Base-by-base conservation (phyloP, 176 grass and related monocot genomes). In the Hordeum marinum region DNA sequence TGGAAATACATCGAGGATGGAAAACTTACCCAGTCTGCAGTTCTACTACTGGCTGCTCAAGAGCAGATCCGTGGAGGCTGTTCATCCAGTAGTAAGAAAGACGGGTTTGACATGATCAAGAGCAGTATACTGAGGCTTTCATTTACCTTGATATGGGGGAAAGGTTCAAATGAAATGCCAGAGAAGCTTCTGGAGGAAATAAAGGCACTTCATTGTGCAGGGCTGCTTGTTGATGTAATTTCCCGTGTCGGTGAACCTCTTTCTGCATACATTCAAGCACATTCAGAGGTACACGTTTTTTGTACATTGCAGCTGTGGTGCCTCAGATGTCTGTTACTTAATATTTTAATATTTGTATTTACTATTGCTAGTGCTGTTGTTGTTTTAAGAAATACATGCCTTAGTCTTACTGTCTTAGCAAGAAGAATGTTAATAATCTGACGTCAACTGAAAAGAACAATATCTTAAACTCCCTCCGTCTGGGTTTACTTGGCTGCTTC, bases 181-280 rank as follows among this genome's bases (percentile, higher is more conserved):
- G 11, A 17, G n/a, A 42, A 72, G 12, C 40, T 8, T 45, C 11
- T 27, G 23, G 23, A 72, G 23, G 40, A 73, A 73, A 73, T 13
- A 23, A 73, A 45, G 70, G 8, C 12, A 73, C 40, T 46, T 46
- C 3, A 73, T 73, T 73, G 40, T 1, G 41, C 40, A 73, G 42
- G 70, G 23, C 70, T 73, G 23, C 70, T 73, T 73, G 70, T 73
- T 46, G 70, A 76, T 63, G 55, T 17, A 80, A 23, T 86, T 79
- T 48, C 66, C 25, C 5, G 71, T 26, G 76, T 39, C 18, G 76
- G 84, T 48, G 84, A 72, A 72, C 25, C 29, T 72, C 84, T 80
- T 72, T 68, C 70, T 37, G 58, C 39, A 80, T 80, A 72, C 58
- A 72, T 86, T 39, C 84, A 61, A 17, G 7, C 66, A 5, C 54